Evolutionary conservation across 2,329 filamentous ascomycete species (phyloP), one percentile per base, ranked within the genome.

Genomic region (Dactylellina parvicollis): DNA sequence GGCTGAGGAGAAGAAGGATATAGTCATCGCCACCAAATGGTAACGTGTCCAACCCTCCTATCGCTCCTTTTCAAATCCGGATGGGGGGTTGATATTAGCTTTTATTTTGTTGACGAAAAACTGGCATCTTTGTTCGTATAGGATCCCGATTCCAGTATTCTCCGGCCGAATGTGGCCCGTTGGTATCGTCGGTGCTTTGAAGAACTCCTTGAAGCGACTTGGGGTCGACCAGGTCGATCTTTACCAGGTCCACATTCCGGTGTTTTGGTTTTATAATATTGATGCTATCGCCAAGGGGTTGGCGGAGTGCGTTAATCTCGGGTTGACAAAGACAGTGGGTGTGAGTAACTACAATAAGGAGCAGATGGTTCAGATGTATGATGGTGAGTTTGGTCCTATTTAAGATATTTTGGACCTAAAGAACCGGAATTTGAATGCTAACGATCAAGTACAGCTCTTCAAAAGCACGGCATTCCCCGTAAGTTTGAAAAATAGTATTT

Each of bases 271-370:
- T 9, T 80, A 80, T 61, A 78, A 77, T 34, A 81, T 83, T 73
- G 78, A 79, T 16, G 79, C 76, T 5, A 79, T 82, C 5, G 82
- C 82, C 2, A 79, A 82, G 57, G 81, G 80, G 0, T 70, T 84
- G 44, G 82, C 82, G 0, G 79, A 82, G 20, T 83, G 82, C 72
- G 82, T 83, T 12, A 78, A 83, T 30, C 70, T 78, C 9, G 82
- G 82, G 0, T 77, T 83, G 46, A 78, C 82, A 1, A 80, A 80
- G 28, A 79, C 80, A 0, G 80, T 84, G 1, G 82, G 81, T 4
- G 82, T 84, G 2, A 81, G 81, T 55, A 83, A 83, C 75, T 83
- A 83, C 76, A 78, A 78, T 73, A 77, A 75, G 30, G 79, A 81
- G 22, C 81, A 83, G 61, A 82, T 83, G 81, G 67, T 83, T 49